These are phyloP conservation scores for Annulohypoxylon stygium DNA, from an alignment of 495 filamentous ascomycete species.

Conservation along the genomic window DNA sequence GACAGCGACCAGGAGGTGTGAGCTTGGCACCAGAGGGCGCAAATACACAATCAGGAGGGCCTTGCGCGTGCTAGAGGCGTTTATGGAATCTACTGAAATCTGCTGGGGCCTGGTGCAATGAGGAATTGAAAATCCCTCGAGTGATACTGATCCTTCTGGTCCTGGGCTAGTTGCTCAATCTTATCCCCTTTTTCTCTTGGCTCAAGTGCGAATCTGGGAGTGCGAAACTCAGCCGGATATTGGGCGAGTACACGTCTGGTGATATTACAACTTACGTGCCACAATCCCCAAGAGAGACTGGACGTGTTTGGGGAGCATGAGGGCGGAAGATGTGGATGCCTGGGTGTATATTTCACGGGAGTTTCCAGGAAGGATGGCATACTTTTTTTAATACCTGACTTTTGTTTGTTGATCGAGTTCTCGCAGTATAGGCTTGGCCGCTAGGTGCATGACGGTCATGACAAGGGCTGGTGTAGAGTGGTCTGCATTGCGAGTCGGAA, in stretches of 20 bases:
- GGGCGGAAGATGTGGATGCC: slow-evolving; percentile 47
- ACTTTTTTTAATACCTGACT: slow-evolving; percentile 52
- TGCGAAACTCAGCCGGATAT: background rate
- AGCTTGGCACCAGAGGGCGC: slow-evolving; percentile 82
- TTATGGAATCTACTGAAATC: slow-evolving; percentile 25
- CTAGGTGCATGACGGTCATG: slow-evolving; percentile 36
- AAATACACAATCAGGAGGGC: slow-evolving; percentile 77
- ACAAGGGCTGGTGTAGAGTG: slow-evolving; percentile 25
- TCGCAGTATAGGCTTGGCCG: slow-evolving; percentile 31
- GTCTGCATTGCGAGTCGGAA: slow-evolving; percentile 32
- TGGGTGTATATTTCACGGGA: slow-evolving; percentile 55
- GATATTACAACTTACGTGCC: slow-evolving; percentile 1
- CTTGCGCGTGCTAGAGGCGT: slow-evolving; percentile 77
- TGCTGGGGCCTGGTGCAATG: slow-evolving; percentile 29
- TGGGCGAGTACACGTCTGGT: slow-evolving; percentile 12
- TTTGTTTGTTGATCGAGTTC: slow-evolving; percentile 46
- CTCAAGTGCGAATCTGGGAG: slow-evolving; percentile 19
- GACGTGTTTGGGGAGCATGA: slow-evolving; percentile 44
- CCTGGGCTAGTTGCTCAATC: slow-evolving; percentile 26
- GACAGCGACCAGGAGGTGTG: slow-evolving; percentile 78
- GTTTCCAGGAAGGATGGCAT: slow-evolving; percentile 53
- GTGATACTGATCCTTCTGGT: slow-evolving; percentile 29
- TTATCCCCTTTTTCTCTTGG: slow-evolving; percentile 23
- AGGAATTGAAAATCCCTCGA: slow-evolving; percentile 27
- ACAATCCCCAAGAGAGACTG: slow-evolving; percentile 32